Conservation (phyloP, 164 flowering plant species). For the Umbilicus rupestris region DNA sequence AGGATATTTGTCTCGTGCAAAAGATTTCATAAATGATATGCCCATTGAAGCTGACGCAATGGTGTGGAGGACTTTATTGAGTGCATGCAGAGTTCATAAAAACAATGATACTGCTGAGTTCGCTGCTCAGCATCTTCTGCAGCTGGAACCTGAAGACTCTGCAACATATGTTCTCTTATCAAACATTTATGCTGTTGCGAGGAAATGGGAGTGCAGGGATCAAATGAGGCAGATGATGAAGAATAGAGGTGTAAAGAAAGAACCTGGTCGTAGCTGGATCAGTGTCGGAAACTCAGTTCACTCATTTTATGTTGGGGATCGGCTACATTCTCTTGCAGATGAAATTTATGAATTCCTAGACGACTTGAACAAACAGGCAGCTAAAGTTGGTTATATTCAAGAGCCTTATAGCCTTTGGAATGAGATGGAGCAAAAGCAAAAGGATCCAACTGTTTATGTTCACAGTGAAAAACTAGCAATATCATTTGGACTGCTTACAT, state of each 20-base stretch:
- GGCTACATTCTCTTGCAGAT: conserved; percentile 20
- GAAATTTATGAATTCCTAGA: conserved; percentile 17
- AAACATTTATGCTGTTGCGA: conserved; percentile 28
- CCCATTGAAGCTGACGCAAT: conserved; percentile 32
- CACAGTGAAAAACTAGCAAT: conserved; percentile 34
- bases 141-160: conserved; percentile 33
- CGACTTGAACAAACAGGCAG: conserved; percentile 20
- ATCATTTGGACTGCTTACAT: conserved; percentile 27
- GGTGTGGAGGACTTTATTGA: conserved; percentile 34
- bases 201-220: conserved; percentile 27
- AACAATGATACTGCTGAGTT: conserved; percentile 28
- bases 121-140: conserved; percentile 27
- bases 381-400: conserved; percentile 26
- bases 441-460: conserved; percentile 19
- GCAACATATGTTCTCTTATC: conserved; percentile 36
- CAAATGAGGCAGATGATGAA: conserved; percentile 30
- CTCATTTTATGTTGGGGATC: conserved; percentile 30
- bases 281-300: conserved; percentile 24
- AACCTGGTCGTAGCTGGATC: conserved; percentile 38
- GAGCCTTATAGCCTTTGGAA: conserved; percentile 20
- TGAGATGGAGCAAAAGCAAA: conserved; percentile 21
- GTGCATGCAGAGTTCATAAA: conserved; percentile 30
- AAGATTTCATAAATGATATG: conserved; percentile 26
- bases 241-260: conserved; percentile 34
- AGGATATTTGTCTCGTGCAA: conserved; percentile 24